phyloP scores from a whole-genome alignment of 2,329 filamentous ascomycete species.

The Alternaria incomplexa region DNA sequence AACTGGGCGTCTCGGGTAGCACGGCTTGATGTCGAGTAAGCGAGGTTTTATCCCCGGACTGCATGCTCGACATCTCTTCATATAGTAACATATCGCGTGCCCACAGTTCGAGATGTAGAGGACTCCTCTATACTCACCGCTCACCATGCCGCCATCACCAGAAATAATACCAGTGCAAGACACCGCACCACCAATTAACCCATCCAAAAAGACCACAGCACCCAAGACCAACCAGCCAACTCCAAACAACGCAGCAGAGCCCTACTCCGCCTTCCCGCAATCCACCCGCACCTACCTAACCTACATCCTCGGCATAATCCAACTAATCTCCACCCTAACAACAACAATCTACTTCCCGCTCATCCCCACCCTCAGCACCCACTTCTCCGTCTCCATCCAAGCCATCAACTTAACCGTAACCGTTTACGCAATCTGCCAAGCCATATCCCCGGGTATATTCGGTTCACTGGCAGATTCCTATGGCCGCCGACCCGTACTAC shows the following conservation, averaged over 20 bases:
- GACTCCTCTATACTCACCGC: background rate
- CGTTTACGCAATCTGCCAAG: background rate
- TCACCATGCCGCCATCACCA: background rate
- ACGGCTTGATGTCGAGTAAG: background rate
- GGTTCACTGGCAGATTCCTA: background rate
- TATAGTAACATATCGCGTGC: background rate
- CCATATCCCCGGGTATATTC: background rate
- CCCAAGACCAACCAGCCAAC: background rate
- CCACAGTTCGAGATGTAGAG: background rate
- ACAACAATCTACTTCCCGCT: background rate
- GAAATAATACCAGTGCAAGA: background rate
- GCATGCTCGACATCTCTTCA: background rate
- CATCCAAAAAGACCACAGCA: background rate
- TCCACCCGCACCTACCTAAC: background rate
- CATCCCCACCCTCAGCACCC: background rate
- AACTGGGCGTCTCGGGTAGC: background rate
- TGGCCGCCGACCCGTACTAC: background rate
- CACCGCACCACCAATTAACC: background rate
- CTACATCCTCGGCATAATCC: background rate
- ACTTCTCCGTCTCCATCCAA: background rate
- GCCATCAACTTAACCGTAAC: conserved; percentile 1
- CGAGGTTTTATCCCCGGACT: background rate
- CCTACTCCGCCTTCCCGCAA: background rate
- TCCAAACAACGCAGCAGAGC: background rate
- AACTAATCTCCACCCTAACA: background rate